phyloP scores from a whole-genome alignment of 352 stramenopile genomes.

The Globisporangium megalacanthum region DNA sequence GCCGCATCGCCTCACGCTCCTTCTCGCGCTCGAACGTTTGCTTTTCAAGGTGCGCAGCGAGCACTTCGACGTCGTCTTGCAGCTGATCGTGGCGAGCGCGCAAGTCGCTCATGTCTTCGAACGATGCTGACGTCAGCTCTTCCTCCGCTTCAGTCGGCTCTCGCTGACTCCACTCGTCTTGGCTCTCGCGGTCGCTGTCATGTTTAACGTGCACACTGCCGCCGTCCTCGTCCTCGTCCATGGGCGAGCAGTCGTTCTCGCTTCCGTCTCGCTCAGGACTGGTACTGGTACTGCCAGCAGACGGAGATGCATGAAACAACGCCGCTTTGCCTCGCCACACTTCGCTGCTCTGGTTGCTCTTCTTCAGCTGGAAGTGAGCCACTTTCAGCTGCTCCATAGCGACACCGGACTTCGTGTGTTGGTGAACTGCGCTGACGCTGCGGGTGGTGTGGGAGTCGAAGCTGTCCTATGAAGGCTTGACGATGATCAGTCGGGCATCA shows the following conservation, averaged over 20 bases:
- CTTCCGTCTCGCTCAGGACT: background rate
- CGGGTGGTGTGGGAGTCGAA: background rate
- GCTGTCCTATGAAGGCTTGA: background rate
- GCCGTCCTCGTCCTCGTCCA: constrained; percentile 13
- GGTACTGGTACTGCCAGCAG: background rate
- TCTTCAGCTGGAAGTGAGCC: background rate
- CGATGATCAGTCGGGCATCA: background rate
- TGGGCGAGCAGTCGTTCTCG: constrained; percentile 3
- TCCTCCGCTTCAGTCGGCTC: constrained; percentile 11
- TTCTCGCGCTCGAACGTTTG: constrained; percentile 23
- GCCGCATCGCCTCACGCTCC: constrained; percentile 16
- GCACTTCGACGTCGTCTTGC: constrained; percentile 47
- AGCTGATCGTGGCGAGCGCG: constrained; percentile 32
- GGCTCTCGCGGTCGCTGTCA: constrained; percentile 3
- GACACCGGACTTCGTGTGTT: too few species aligned
- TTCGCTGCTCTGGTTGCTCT: constrained; percentile 7
- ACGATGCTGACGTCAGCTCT: background rate
- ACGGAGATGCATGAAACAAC: background rate
- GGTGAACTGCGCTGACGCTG: background rate
- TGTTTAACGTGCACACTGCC: background rate
- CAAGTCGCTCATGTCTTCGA: constrained; percentile 1
- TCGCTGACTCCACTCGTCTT: constrained; percentile 13
- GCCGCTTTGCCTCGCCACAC: background rate
- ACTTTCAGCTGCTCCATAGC: background rate
- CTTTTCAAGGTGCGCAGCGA: constrained; percentile 46